A percentile compares a stretch with the other conserved stretches of the same genome.
phyloP scores from a whole-genome alignment of 2,329 filamentous ascomycete genomes.

The Colletotrichum shisoi region DNA sequence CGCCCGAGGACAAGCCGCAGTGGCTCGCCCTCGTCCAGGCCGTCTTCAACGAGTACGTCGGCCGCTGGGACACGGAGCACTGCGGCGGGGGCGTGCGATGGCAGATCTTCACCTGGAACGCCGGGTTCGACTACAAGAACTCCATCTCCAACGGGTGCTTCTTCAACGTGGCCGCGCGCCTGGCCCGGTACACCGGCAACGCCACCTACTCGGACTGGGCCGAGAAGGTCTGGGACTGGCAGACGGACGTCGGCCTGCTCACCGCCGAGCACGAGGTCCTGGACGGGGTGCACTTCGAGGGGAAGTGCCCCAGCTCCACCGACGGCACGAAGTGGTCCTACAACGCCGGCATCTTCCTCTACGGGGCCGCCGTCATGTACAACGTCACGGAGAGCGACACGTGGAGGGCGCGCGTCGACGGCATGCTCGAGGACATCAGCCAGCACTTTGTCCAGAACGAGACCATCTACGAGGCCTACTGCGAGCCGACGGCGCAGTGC shows the following conservation, averaged over 20 bases:
- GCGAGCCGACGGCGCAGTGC: constrained; percentile 68
- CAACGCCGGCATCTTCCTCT: constrained; percentile 72
- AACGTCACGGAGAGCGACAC: constrained; percentile 62
- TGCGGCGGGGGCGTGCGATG: constrained; percentile 82
- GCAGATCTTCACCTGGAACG: constrained; percentile 84
- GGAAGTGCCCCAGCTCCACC: constrained; percentile 66
- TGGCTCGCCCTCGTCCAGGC: constrained; percentile 81
- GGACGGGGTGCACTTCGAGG: constrained; percentile 56
- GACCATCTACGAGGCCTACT: constrained; percentile 71
- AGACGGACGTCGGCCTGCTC: constrained; percentile 64
- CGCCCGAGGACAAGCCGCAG: constrained; percentile 66
- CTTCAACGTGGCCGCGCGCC: constrained; percentile 73
- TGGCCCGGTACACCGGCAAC: constrained; percentile 81
- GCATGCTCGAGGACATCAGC: constrained; percentile 61
- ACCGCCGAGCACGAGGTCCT: constrained; percentile 61
- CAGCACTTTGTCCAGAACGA: constrained; percentile 61
- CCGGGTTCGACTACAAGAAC: constrained; percentile 74
- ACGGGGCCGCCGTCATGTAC: constrained; percentile 67
- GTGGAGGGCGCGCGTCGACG: constrained; percentile 68
- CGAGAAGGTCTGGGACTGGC: constrained; percentile 73
- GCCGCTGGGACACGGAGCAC: constrained; percentile 71
- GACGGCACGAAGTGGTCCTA: constrained; percentile 72
- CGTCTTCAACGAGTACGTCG: constrained; percentile 79
- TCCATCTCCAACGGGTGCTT: constrained; percentile 74
- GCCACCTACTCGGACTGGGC: constrained; percentile 81